Conservation (phyloP, 768 basidiomycete genomes). For the Kockovaella imperatae region DNA sequence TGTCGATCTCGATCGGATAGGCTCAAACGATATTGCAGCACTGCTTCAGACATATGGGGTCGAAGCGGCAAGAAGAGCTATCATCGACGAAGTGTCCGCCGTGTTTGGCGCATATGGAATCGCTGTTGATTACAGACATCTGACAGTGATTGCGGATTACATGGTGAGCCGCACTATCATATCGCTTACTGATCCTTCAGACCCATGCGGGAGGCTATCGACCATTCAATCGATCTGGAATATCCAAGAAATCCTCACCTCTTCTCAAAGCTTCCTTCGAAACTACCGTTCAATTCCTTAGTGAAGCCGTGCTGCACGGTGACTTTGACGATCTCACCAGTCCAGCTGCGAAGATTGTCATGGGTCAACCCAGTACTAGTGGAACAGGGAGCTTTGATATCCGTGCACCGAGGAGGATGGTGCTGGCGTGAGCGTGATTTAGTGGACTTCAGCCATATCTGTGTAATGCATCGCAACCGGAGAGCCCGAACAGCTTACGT, state of each 20-base stretch:
- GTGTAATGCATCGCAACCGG: too few relatives aligned
- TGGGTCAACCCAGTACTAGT: slow-evolving; percentile 76
- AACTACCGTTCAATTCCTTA: slow-evolving; percentile 85
- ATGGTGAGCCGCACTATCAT: slow-evolving; percentile 60
- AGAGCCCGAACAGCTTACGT: too few relatives aligned
- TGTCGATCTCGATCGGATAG: slow-evolving; percentile 70
- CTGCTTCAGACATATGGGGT: slow-evolving; percentile 89
- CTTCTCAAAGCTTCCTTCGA: slow-evolving; percentile 96
- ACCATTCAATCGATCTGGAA: slow-evolving; percentile 94
- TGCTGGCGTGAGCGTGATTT: background rate
- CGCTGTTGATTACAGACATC: slow-evolving; percentile 83
- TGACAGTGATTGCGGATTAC: slow-evolving; percentile 96
- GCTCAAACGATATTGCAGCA: slow-evolving; percentile 92
- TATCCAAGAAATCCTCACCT: slow-evolving; percentile 87
- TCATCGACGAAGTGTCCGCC: slow-evolving; percentile 76
- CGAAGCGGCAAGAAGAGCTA: slow-evolving; percentile 86
- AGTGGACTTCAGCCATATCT: too few relatives aligned
- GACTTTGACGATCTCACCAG: slow-evolving; percentile 89
- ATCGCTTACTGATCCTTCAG: slow-evolving; percentile 47
- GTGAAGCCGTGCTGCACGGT: slow-evolving; percentile 86
- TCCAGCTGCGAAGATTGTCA: slow-evolving; percentile 83
- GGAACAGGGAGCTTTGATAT: slow-evolving; percentile 96
- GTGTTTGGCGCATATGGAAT: slow-evolving; percentile 96
- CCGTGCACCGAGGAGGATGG: slow-evolving; percentile 22
- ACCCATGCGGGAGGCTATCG: slow-evolving; percentile 97